Base-by-base conservation (phyloP, 2,329 filamentous ascomycete genomes). In the Xylaria hypoxylon region DNA sequence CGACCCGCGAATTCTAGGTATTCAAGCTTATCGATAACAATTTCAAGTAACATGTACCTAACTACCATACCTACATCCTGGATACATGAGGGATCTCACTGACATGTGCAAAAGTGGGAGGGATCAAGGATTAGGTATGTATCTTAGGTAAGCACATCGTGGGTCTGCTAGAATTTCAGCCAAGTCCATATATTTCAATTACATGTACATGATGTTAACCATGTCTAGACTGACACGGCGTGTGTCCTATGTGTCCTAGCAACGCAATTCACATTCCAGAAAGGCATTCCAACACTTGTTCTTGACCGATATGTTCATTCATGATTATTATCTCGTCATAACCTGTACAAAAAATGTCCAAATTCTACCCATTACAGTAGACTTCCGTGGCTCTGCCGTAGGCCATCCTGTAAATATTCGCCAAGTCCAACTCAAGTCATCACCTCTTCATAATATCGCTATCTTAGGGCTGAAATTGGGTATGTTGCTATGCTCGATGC, bases 11-110 rank as follows among this genome's bases (percentile, higher is more conserved):
- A 62, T 72, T 62, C 55, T 22, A 60, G 52, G 65, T 64, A 35
- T 56, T 45, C 62, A 6, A 8, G 59, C 68, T 74, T 75, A 75
- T 75, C 72, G 73, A 75, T 74, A 75, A 68, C 70, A 55, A 53
- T 59, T 57, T 40, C 11, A 62, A 5, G 11, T 15, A 15, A 13
- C 11, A 38, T 13, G 13, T 13, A 38, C 11, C 11, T 15, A 38
- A n/a, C n/a, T n/a, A n/a, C n/a, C n/a, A n/a, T n/a, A 31, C 28
- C 70, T 70, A 67, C 66, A 58, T 5, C 28, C 28, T 31, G n/a
- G n/a, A n/a, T n/a, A n/a, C n/a, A n/a, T n/a, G n/a, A n/a, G n/a
- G n/a, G n/a, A n/a, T n/a, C n/a, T n/a, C n/a, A 31, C 10, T 72
- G 66, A 62, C 31, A 51, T 42, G 15, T n/a, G 45, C 26, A 13